Evolutionary conservation across 2,329 filamentous ascomycete genomes (phyloP), one percentile per base, ranked within the genome.

Genomic region (Penicillium sp.): DNA sequence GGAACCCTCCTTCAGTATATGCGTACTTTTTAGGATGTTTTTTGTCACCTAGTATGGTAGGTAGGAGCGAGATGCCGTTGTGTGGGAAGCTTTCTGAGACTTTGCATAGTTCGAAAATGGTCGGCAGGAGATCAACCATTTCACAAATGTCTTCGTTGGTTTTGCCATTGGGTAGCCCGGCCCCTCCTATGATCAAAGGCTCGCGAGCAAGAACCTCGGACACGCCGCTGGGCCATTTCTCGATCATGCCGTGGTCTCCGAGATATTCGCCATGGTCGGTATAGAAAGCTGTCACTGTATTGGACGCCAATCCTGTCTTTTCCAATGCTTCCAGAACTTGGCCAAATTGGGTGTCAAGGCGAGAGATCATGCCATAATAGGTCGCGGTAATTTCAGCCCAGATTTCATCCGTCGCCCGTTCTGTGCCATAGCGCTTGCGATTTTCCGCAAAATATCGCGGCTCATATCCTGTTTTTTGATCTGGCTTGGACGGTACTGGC

Each of bases 181-280:
- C 75, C 0, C 77, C 76, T 1, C 69, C 77, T 14, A 79, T 67
- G 21, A 80, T 74, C 0, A 80, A 64, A 0, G 77, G 78, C 47
- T 79, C 75, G 14, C 75, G 75, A 0, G 74, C 67, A 1, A 80
- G 67, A 1, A 69, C 67, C 31, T 79, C 74, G 0, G 72, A 77
- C 0, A 79, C 58, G 3, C 73, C 77, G 0, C 74, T 77, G 0
- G 76, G 77, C 77, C 78, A 80, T 53, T 80, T 80, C 60, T 81
- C 77, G 21, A 81, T 76, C 11, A 80, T 61, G 0, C 77, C 77
- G 48, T 79, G 69, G 48, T 80, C 77, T 11, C 77, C 77, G 0
- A 81, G 70, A 47, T 76, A 81, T 48, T 80, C 76, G 3, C 77
- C 77, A 40, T 54, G 52, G 14, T 54, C 53, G 77, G 77, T 58